A percentile compares a stretch with the other conserved stretches of the same genome.
These are phyloP conservation scores for Styphnolobium japonicum DNA, from an alignment of 306 rosid genomes.

Conservation along the genomic window DNA sequence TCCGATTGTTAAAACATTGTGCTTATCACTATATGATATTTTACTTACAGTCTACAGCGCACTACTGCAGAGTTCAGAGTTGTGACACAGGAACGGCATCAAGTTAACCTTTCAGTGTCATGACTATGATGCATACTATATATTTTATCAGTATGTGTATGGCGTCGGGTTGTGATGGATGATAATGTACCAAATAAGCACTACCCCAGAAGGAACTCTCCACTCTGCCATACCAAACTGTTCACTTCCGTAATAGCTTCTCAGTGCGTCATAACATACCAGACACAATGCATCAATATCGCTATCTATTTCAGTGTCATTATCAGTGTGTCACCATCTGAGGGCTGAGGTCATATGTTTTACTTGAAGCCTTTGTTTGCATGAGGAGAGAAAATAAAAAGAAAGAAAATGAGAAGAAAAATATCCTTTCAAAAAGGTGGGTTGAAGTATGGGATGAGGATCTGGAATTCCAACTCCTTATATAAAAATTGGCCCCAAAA, in stretches of 20 bases:
- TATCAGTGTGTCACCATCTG: background rate
- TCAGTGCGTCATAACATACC: too few relatives aligned
- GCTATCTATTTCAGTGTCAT: background rate
- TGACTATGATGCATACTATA: background rate
- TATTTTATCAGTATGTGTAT: background rate
- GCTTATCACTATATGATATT: background rate
- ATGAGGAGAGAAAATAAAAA: too few relatives aligned
- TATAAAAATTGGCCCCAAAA: background rate
- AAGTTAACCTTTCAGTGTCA: background rate
- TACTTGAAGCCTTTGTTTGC: too few relatives aligned
- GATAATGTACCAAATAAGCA: conserved; percentile 20
- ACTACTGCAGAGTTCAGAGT: background rate
- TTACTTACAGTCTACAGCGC: background rate
- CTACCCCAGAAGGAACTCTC: conserved; percentile 26
- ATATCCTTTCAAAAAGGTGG: too few relatives aligned
- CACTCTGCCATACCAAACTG: background rate
- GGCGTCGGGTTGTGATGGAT: conserved; percentile 4
- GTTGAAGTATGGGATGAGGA: background rate
- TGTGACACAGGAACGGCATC: background rate
- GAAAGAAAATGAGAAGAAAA: too few relatives aligned
- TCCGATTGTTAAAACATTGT: background rate
- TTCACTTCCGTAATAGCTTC: background rate
- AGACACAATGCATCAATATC: background rate
- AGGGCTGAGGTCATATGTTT: conserved; percentile 5
- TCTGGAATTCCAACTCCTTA: background rate